Evolutionary conservation across 345 rosid species (phyloP).

Genomic region (Linum trigynum): DNA sequence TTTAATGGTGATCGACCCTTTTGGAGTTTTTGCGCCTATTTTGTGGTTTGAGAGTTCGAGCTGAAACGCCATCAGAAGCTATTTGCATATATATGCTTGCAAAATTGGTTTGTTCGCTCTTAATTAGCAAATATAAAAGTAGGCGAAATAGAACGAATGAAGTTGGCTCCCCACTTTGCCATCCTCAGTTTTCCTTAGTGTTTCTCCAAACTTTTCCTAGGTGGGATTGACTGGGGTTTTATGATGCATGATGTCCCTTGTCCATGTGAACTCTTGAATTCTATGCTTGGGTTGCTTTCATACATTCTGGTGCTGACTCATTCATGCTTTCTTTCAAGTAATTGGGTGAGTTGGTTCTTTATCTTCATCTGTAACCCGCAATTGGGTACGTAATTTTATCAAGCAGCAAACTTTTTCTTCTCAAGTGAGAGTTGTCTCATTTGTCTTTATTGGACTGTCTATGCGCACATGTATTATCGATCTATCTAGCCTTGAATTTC

Average conservation of each 20-base stretch:
- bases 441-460: too few relatives aligned
- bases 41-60: too few relatives aligned
- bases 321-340: neutral
- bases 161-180: too few relatives aligned
- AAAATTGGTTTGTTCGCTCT: neutral
- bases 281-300: neutral
- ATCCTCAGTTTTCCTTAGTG: neutral
- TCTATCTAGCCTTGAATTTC: neutral
- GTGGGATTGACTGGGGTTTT: neutral
- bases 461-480: too few relatives aligned
- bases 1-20: too few relatives aligned
- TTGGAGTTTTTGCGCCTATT: too few relatives aligned
- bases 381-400: neutral
- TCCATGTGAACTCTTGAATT: neutral
- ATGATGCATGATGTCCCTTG: neutral
- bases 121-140: too few relatives aligned
- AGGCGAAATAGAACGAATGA: too few relatives aligned
- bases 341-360: too few relatives aligned
- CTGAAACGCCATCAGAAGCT: too few relatives aligned
- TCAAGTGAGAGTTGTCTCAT: neutral
- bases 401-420: neutral
- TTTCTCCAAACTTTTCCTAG: neutral
- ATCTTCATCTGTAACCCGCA: neutral
- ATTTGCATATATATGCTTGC: neutral
- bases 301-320: neutral